Evolutionary conservation across 2,329 filamentous ascomycete genomes (phyloP).

Genomic region (Sphaerulina vaccinii): DNA sequence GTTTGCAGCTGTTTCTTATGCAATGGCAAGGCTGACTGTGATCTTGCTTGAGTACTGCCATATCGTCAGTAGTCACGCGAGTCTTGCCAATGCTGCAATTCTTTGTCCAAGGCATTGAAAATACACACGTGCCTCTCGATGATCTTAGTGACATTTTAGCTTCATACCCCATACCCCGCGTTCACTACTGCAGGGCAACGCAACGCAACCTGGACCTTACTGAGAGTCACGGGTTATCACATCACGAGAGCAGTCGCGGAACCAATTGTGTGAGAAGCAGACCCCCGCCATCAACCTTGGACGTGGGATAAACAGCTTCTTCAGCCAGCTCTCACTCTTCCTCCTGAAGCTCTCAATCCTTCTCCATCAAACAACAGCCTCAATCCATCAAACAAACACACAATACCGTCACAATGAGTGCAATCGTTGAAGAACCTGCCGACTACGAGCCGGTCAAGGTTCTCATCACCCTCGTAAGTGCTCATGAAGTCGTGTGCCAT

Average conservation of each 20-base stretch:
- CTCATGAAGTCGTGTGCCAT: neutral
- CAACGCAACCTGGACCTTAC: neutral
- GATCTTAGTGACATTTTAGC: too few species aligned
- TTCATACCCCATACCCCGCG: too few species aligned
- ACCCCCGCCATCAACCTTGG: neutral
- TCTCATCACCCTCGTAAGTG: slow-evolving; percentile 48
- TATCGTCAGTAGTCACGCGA: too few species aligned
- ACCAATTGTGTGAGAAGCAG: slow-evolving; percentile 1
- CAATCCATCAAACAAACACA: slow-evolving; percentile 5
- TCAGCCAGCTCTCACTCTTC: slow-evolving; percentile 7
- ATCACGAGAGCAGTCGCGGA: slow-evolving; percentile 4
- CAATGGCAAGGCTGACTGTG: too few species aligned
- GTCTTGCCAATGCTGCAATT: too few species aligned
- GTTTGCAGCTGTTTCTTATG: too few species aligned
- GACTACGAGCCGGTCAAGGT: slow-evolving; percentile 55
- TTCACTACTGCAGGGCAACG: too few species aligned
- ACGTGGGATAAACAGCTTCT: neutral
- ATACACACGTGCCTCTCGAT: neutral
- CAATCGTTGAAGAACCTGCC: slow-evolving; percentile 44
- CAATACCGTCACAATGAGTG: slow-evolving; percentile 48
- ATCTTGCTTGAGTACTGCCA: too few species aligned
- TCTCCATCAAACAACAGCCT: slow-evolving; percentile 2
- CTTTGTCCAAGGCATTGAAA: too few species aligned
- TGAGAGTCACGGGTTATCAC: neutral
- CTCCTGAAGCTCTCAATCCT: neutral